Evolutionary conservation across 2,329 filamentous ascomycete genomes (phyloP), one percentile per base, ranked within the genome.

Genomic region (Aspergillus brunneoviolaceus): DNA sequence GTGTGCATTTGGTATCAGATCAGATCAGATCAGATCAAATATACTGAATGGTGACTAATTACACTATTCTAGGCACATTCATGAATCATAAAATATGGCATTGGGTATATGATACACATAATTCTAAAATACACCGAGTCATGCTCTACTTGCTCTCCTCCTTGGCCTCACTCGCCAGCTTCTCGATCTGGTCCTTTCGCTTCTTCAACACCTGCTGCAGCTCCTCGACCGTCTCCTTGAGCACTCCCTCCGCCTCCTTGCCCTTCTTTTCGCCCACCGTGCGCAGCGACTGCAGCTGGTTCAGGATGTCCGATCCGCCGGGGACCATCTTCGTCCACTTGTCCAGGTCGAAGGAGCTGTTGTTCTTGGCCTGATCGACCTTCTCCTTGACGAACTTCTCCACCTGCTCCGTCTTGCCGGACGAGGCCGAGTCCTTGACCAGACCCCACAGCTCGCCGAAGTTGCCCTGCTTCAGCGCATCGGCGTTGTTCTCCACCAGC

Each of bases 401-500:
- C 5, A 90, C 74, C 21, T 84, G 80, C 5, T 83, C 80, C 0
- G 82, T 77, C 65, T 89, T 82, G 6, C 87, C 88, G 1, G 84
- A 87, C 50, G 87, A 81, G 10, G 84, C 82, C 0, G 87, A 85
- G 1, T 82, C 79, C 75, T 85, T 86, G 56, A 87, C 80, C 72
- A 86, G 84, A 55, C 85, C 77, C 69, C 88, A 88, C 0, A 91
- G 74, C 66, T 90, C 85, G 53, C 79, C 78, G 14, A 85, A 76
- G 66, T 91, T 88, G 16, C 88, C 89, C 63, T 85, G 78, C 78
- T 89, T 91, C 52, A 93, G 76, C 0, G 82, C 75, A 58, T 89
- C 86, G 51, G 83, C 81, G 74, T 93, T 92, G 70, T 89, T 80
- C 78, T 91, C 88, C 1, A 92, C 72, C 0, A 91, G 73, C 74